These are phyloP conservation scores for Skeletonema potamos DNA, from an alignment of 108 stramenopile species.

Conservation along the genomic window DNA sequence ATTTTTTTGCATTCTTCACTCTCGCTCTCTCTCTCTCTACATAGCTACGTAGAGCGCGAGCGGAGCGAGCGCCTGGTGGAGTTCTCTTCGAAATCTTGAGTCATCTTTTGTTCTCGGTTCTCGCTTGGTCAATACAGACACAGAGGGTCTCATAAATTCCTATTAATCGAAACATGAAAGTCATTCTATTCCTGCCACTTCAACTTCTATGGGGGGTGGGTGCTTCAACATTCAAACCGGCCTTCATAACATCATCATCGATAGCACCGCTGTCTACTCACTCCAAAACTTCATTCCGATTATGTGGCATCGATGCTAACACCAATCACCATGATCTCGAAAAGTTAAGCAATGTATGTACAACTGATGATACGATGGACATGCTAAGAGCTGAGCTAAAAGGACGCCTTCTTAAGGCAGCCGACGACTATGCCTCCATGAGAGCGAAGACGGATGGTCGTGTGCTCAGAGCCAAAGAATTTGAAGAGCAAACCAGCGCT, in stretches of 20 bases:
- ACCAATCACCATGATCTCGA: neutral
- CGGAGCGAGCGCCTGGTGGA: too few relatives aligned
- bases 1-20: too few relatives aligned
- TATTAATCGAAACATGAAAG: neutral
- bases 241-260: too few relatives aligned
- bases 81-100: neutral
- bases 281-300: neutral
- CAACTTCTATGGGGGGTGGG: neutral
- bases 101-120: neutral
- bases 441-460: neutral
- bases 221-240: neutral
- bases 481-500: neutral
- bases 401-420: slow-evolving; percentile 9
- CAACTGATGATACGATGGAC: slow-evolving; percentile 3
- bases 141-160: too few relatives aligned
- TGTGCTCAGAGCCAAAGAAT: slow-evolving; percentile 1
- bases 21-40: too few relatives aligned
- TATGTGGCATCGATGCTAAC: neutral
- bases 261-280: neutral
- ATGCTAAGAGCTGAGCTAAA: slow-evolving; percentile 8
- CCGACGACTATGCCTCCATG: slow-evolving; percentile 10
- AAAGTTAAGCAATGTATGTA: neutral
- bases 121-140: too few relatives aligned
- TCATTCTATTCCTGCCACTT: neutral
- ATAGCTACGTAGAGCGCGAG: too few relatives aligned